Conservation (phyloP, 179 eudicot species). For the Dionaea muscipula region DNA sequence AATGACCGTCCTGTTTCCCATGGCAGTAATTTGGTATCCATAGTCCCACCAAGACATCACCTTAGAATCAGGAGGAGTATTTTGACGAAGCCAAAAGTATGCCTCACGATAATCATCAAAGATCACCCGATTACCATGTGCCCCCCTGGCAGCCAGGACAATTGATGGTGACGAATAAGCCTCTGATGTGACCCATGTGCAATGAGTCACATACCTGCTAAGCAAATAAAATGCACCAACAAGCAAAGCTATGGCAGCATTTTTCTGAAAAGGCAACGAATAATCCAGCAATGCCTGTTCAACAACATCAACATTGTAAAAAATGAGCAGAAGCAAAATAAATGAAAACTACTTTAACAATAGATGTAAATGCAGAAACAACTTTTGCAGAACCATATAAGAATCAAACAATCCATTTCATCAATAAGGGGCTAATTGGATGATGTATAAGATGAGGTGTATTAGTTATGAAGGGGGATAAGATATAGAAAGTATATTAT, state of each 20-base stretch:
- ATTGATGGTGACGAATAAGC: conserved; percentile 98
- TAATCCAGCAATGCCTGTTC: conserved; percentile 72
- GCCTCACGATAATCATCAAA: conserved; percentile 99
- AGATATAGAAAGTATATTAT: too few relatives aligned
- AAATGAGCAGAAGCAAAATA: not conserved
- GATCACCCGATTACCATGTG: conserved; percentile 69
- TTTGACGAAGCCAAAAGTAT: conserved; percentile 88
- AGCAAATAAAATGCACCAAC: conserved; percentile 78
- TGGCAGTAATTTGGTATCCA: conserved; percentile 97
- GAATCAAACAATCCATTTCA: too few relatives aligned
- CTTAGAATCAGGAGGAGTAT: conserved; percentile 86
- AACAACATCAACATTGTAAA: conserved; percentile 2
- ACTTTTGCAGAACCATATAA: too few relatives aligned
- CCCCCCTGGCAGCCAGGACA: conserved; percentile 90
- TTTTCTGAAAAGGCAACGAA: conserved; percentile 63
- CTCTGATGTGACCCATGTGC: conserved; percentile 98
- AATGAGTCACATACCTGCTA: conserved; percentile 77
- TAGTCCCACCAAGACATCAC: conserved; percentile 99
- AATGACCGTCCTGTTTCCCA: conserved; percentile 96
- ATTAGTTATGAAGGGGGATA: too few relatives aligned
- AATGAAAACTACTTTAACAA: not conserved
- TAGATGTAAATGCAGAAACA: not conserved
- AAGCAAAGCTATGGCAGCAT: conserved; percentile 64
- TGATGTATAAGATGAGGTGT: too few relatives aligned
- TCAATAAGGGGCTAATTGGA: too few relatives aligned